These are phyloP conservation scores for Combretum micranthum DNA, from an alignment of 345 rosid species.

Conservation along the genomic window DNA sequence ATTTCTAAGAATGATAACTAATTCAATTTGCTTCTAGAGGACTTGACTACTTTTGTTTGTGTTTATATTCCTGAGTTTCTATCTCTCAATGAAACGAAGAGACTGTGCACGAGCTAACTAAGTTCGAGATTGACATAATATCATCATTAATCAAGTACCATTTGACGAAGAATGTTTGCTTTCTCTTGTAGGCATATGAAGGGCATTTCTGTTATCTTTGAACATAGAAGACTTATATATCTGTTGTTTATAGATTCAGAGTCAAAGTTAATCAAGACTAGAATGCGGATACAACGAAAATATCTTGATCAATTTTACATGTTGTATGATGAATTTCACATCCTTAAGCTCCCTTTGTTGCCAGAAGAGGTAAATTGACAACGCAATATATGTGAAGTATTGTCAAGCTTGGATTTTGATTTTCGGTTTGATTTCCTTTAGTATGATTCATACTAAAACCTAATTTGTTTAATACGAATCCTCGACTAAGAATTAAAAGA, in stretches of 20 bases:
- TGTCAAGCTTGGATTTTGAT: no score
- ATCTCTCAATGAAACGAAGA: slow-evolving; percentile 95
- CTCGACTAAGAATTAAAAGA: no score
- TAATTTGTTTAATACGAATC: no score
- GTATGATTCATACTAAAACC: no score
- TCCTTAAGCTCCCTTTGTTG: slow-evolving; percentile 89
- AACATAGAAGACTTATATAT: neutral
- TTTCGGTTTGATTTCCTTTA: no score
- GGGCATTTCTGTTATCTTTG: neutral
- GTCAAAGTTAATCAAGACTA: slow-evolving; percentile 85
- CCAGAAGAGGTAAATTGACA: slow-evolving; percentile 74
- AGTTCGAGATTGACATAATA: slow-evolving; percentile 97
- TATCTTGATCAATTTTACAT: slow-evolving; percentile 97
- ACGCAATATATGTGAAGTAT: neutral
- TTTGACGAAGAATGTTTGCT: slow-evolving; percentile 74
- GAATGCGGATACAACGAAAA: slow-evolving; percentile 97
- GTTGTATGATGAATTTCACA: slow-evolving; percentile 95
- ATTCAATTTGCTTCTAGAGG: slow-evolving; percentile 38
- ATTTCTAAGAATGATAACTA: slow-evolving; percentile 2
- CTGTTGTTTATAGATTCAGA: slow-evolving; percentile 44
- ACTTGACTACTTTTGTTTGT: slow-evolving; percentile 90
- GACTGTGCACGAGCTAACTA: slow-evolving; percentile 98
- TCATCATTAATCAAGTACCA: slow-evolving; percentile 93
- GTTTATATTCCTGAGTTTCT: slow-evolving; percentile 99
- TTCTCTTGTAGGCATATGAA: neutral